Evolutionary conservation across 805 yeast species (phyloP).

Genomic region (Cyberlindnera petersonii): DNA sequence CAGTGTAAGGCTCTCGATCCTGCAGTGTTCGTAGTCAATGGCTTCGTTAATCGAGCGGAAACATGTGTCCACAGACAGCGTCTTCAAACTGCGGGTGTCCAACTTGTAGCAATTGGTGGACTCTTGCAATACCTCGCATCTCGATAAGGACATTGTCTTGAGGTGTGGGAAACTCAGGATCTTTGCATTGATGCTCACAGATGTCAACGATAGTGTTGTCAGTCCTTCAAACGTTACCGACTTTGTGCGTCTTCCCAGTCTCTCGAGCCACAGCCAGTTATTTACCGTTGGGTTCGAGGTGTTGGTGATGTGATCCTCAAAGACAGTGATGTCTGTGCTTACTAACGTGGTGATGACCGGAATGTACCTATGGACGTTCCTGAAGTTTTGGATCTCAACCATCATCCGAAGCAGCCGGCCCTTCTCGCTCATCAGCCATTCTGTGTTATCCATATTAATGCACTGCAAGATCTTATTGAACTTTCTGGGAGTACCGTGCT

Average conservation of each 20-base stretch:
- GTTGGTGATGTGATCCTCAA: constrained; percentile 11
- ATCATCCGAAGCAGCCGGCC: constrained; percentile 2
- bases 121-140: constrained; percentile 5
- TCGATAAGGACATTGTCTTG: constrained; percentile 2
- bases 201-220: constrained; percentile 6
- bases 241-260: constrained; percentile 4
- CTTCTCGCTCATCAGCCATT: background rate
- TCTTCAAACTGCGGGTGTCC: constrained; percentile 6
- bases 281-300: constrained; percentile 2
- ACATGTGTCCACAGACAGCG: constrained; percentile 2
- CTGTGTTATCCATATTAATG: background rate
- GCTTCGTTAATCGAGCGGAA: constrained; percentile 10
- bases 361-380: background rate
- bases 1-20: constrained; percentile 4
- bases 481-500: background rate
- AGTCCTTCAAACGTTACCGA: constrained; percentile 13
- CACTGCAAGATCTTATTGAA: background rate
- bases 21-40: constrained; percentile 11
- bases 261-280: constrained; percentile 7
- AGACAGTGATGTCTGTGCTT: constrained; percentile 10
- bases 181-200: constrained; percentile 8
- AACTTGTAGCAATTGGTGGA: constrained; percentile 1
- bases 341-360: constrained; percentile 1
- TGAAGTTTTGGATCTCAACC: constrained; percentile 16
- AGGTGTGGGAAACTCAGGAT: constrained; percentile 13